Evolutionary conservation across 164 flowering plant species (phyloP), one percentile per base, ranked within the genome.

Genomic region (Aristolochia contorta): DNA sequence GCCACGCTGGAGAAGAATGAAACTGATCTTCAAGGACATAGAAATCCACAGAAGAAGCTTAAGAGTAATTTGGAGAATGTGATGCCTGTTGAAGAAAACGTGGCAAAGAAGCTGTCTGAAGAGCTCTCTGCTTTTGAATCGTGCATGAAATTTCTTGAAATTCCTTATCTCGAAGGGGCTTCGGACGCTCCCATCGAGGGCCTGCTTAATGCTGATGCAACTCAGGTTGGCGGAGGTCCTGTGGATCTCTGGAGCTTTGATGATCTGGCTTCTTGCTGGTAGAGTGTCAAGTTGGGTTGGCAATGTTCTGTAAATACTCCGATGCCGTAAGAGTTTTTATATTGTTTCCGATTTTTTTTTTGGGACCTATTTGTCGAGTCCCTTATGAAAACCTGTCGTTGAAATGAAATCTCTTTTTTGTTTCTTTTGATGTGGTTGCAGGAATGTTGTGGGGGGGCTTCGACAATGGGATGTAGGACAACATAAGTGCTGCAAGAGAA

Each of bases 171-270:
- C 13, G 93, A 85, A 15, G 86, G 77, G 12, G 74, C 57, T 64
- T 82, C 95, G 87, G 91, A 89, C 53, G 62, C 75, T 19, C 72
- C 96, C 2, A 23, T 86, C 14, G 91, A 91, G 54, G 71, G 71
- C 58, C 79, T 93, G 59, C 77, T 85, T n/a, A 65, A 55, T 33
- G 88, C 77, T 18, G 85, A 80, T 46, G 55, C 77, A 20, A 57
- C 78, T 63, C 94, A 82, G 78, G 87, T 83, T 67, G 78, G 75
- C 59, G 84, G 66, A 19, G 79, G 73, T 61, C 45, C 75, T 15
- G 57, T 82, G 76, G 82, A 85, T 61, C 82, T 94, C 56, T 94
- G 99, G 99, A 74, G 78, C 79, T 88, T 91, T 25, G 97, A 85
- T 63, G 89, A 88, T 61, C 67, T 53, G 43, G 43, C 43, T 37